A percentile compares a stretch with the other conserved stretches of the same genome.
Conservation (phyloP, 1,139 yeast species). For the Yueomyces sp. region DNA sequence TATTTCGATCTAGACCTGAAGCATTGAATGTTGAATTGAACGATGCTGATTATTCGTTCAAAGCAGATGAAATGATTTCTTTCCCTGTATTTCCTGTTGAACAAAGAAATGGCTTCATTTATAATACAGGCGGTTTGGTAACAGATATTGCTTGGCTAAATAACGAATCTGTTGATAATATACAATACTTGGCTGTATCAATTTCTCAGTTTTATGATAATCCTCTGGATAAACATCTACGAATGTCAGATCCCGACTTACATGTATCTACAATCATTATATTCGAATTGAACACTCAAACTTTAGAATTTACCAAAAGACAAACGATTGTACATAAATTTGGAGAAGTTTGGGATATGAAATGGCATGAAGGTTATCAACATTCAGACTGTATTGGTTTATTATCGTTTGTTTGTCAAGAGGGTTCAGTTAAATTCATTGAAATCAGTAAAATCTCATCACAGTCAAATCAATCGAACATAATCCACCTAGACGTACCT, state of each 20-base stretch:
- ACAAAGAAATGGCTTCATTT: constrained; percentile 32
- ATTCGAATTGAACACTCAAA: constrained; percentile 30
- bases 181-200: constrained; percentile 42
- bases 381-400: constrained; percentile 26
- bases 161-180: constrained; percentile 8
- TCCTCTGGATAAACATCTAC: constrained; percentile 21
- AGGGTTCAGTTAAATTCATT: constrained; percentile 48
- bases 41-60: constrained; percentile 10
- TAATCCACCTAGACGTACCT: constrained; percentile 21
- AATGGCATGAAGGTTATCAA: constrained; percentile 36
- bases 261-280: constrained; percentile 35
- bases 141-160: constrained; percentile 46
- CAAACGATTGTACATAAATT: constrained; percentile 31
- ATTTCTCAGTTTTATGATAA: constrained; percentile 27
- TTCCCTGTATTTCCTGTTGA: constrained; percentile 24
- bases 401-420: constrained; percentile 45
- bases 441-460: constrained; percentile 24
- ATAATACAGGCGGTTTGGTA: constrained; percentile 45
- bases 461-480: constrained; percentile 14
- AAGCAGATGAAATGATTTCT: constrained; percentile 9
- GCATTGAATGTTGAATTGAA: constrained; percentile 12
- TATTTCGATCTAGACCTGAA: constrained; percentile 8
- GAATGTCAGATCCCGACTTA: constrained; percentile 27
- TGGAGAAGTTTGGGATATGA: constrained; percentile 44
- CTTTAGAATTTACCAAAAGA: constrained; percentile 19